Percentiles rank a stretch among this genome's conserved stretches.
phyloP scores from a whole-genome alignment of 371 early-diverging fungal genomes.

The Nosema granulosis region DNA sequence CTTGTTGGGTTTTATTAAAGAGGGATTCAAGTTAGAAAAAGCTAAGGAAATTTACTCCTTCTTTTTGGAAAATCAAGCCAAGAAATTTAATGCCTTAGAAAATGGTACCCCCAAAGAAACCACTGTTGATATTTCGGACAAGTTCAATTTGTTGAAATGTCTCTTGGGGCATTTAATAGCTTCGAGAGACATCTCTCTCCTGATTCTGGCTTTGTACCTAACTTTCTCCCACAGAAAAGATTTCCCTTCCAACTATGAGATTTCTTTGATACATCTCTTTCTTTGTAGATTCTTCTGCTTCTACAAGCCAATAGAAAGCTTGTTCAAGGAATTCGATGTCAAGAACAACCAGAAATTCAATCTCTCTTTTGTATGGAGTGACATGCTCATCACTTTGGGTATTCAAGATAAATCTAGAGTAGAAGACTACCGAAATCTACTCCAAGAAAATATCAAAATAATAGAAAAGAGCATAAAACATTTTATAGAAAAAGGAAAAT shows the following conservation, averaged over 20 bases:
- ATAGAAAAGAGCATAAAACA: constrained; percentile 20
- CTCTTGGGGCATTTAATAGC: constrained; percentile 41
- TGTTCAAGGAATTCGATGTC: constrained; percentile 37
- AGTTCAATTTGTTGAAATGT: not conserved
- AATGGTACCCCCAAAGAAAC: too few species aligned
- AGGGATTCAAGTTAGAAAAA: not conserved
- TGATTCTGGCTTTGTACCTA: constrained; percentile 52
- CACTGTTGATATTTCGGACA: not conserved
- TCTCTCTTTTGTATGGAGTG: constrained; percentile 57
- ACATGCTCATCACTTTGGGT: constrained; percentile 27
- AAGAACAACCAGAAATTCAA: constrained; percentile 51
- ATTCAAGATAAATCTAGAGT: not conserved
- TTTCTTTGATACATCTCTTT: constrained; percentile 49
- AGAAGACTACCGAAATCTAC: constrained; percentile 5
- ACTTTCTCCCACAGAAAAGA: constrained; percentile 10
- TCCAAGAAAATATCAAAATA: not conserved
- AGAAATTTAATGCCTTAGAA: too few species aligned
- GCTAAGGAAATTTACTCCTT: not conserved
- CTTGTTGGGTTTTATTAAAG: constrained; percentile 5
- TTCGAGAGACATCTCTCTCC: constrained; percentile 19
- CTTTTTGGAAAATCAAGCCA: too few species aligned
- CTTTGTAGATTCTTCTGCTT: constrained; percentile 51
- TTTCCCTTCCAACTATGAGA: constrained; percentile 36
- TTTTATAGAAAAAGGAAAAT: constrained; percentile 33
- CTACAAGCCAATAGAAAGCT: constrained; percentile 25